Evolutionary conservation across 2,329 filamentous ascomycete species (phyloP).

Genomic region (Stenocarpella maydis): DNA sequence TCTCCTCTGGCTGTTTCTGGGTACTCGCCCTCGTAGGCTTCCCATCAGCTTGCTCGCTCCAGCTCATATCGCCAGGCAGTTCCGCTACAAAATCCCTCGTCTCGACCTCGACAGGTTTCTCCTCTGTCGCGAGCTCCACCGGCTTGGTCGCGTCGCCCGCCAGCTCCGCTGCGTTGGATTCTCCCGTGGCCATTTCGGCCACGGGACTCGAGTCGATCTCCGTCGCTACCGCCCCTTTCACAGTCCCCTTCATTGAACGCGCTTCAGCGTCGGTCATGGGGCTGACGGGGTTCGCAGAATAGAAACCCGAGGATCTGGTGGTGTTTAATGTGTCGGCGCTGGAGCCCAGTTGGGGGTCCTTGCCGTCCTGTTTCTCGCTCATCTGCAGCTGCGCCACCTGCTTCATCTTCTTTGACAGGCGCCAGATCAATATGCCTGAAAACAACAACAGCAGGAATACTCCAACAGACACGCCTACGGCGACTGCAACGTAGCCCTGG

Average conservation of each 20-base stretch:
- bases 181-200: conserved; percentile 3
- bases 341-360: background rate
- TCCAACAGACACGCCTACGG: background rate
- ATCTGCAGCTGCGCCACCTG: background rate
- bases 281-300: conserved; percentile 15
- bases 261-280: background rate
- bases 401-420: conserved; percentile 10
- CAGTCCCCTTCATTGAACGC: background rate
- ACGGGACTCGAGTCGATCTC: conserved; percentile 17
- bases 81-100: background rate
- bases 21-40: conserved; percentile 1
- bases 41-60: conserved; percentile 3
- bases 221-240: background rate
- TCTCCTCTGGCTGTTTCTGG: conserved; percentile 16
- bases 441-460: background rate
- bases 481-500: background rate
- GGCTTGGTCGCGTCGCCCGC: conserved; percentile 16
- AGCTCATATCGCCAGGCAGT: conserved; percentile 6
- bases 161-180: conserved; percentile 16
- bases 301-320: background rate
- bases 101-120: conserved; percentile 11
- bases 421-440: conserved; percentile 3
- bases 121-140: conserved; percentile 9
- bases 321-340: conserved; percentile 16
- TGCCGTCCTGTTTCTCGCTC: background rate